Evolutionary conservation across 768 basidiomycete species (phyloP), one percentile per base, ranked within the genome.

Genomic region (Ramaria sp.): DNA sequence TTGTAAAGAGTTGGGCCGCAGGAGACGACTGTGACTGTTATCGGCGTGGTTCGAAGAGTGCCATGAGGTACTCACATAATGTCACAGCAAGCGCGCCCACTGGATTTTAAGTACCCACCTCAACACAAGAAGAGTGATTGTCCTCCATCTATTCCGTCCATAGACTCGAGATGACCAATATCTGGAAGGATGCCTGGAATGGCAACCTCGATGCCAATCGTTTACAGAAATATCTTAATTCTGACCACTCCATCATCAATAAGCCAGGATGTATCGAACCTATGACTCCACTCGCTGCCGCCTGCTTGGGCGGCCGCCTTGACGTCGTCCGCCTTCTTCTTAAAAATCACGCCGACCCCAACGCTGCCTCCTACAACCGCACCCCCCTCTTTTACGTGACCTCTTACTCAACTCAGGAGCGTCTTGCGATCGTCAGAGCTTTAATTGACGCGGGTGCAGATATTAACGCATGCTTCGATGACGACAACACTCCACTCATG

Each of bases 271-370:
- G 62, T 13, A 39, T 54, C 1, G 59, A 57, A 7, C 56, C 47
- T 5, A 24, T 61, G n/a, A 65, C 64, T 20, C 62, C 64, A 0
- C 59, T 65, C 8, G 62, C 62, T 15, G 64, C 59, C 13, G 64
- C 64, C 16, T 58, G 58, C 51, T 50, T 52, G 24, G 36, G 51
- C 37, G 64, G 64, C 12, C 62, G 60, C 52, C 61, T 63, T 24
- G 61, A 61, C 18, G 41, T 60, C 48, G 64, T 65, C 37, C 34
- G 51, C 7, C 54, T 65, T 16, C 62, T 65, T 32, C 54, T 64
- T 25, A 51, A 43, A 7, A 43, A 43, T n/a, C 3, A 6, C 4
- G 63, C 63, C 8, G 59, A 64, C 55, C 61, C 62, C 13, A 60
- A 64, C 50, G 59, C 63, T 24, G 30, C 59, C 37, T 62, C 59